These are phyloP conservation scores for Theileria annulata DNA, from an alignment of 169 alveolate species.

Conservation along the genomic window DNA sequence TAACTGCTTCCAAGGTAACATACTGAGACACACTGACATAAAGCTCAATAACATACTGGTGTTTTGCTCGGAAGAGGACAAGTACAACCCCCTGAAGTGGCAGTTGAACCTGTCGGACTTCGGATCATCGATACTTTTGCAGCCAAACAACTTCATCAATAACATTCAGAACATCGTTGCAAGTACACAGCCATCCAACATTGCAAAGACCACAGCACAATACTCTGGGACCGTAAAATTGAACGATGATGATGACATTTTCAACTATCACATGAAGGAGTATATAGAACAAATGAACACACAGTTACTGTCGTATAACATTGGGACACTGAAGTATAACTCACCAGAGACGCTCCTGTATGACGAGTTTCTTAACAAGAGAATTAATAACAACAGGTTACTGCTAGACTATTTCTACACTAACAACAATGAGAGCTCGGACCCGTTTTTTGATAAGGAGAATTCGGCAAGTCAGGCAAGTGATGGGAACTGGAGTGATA, in stretches of 20 bases:
- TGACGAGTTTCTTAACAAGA: constrained; percentile 54
- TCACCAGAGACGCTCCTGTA: constrained; percentile 65
- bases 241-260: neutral
- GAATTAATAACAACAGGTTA: constrained; percentile 46
- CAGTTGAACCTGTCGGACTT: constrained; percentile 74
- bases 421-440: neutral
- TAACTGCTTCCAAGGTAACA: constrained; percentile 76
- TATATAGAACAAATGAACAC: constrained; percentile 32
- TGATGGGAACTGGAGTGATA: constrained; percentile 17
- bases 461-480: constrained; percentile 12
- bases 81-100: constrained; percentile 73
- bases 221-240: neutral
- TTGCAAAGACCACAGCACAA: neutral
- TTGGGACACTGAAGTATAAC: constrained; percentile 60
- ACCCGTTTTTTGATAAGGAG: neutral
- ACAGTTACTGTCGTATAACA: constrained; percentile 49
- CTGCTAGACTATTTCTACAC: constrained; percentile 17
- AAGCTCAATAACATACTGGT: constrained; percentile 75
- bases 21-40: constrained; percentile 72
- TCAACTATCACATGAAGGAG: constrained; percentile 26
- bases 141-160: constrained; percentile 61
- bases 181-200: neutral
- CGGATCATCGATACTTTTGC: constrained; percentile 70
- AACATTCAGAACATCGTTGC: constrained; percentile 4
- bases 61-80: constrained; percentile 60